These are phyloP conservation scores for Rhynchosporium agropyri DNA, from an alignment of 2,329 filamentous ascomycete genomes.

Conservation along the genomic window DNA sequence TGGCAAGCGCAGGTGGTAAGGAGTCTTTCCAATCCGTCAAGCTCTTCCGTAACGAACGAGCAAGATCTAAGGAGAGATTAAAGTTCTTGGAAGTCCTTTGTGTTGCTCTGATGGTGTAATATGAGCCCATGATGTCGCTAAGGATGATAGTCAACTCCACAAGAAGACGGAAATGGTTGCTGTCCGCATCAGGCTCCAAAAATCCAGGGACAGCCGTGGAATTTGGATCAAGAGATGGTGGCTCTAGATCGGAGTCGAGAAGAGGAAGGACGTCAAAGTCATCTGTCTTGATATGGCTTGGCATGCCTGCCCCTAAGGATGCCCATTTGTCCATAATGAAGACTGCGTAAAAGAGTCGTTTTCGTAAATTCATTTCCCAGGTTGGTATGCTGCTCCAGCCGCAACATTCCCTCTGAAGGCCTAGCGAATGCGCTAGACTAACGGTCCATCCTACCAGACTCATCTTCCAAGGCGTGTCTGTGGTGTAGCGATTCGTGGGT, in stretches of 20 bases:
- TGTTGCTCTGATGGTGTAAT: conserved; percentile 40
- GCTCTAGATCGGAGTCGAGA: conserved; percentile 35
- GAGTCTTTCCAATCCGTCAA: conserved; percentile 43
- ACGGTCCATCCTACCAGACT: conserved; percentile 43
- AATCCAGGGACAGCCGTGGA: conserved; percentile 30
- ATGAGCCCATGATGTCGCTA: conserved; percentile 42
- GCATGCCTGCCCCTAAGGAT: conserved; percentile 42
- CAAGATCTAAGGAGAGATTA: conserved; percentile 39
- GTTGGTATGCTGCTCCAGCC: conserved; percentile 41
- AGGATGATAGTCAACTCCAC: conserved; percentile 41
- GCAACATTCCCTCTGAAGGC: conserved; percentile 41
- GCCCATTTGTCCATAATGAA: conserved; percentile 45
- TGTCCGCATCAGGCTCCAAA: conserved; percentile 34
- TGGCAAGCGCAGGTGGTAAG: conserved; percentile 35
- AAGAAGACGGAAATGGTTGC: conserved; percentile 40
- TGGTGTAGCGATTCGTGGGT: conserved; percentile 42
- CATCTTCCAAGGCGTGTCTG: conserved; percentile 43
- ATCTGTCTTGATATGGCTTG: conserved; percentile 40
- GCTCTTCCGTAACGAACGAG: conserved; percentile 35
- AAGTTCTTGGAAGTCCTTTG: conserved; percentile 40
- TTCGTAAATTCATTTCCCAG: conserved; percentile 42
- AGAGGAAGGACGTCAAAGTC: conserved; percentile 42
- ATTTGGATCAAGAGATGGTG: conserved; percentile 27
- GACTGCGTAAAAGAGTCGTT: conserved; percentile 42
- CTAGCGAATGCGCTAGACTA: conserved; percentile 42